Base-by-base conservation (phyloP, 164 flowering plant genomes). In the Vitis vinifera region DNA sequence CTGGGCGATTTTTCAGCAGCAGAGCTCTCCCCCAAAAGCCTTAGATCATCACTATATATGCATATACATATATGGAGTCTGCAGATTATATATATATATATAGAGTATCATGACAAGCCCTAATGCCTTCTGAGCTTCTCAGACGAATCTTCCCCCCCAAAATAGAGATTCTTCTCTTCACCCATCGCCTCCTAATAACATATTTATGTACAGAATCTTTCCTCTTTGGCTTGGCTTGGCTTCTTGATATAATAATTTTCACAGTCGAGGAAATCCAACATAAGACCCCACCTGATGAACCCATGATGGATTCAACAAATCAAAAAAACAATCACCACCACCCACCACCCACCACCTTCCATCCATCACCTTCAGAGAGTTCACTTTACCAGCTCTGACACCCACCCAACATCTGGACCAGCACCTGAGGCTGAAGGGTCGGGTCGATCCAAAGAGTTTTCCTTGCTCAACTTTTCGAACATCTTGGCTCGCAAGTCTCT, bases 361-460 rank as follows among this genome's bases (percentile, higher is more conserved):
- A 12, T 8, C 13, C 59, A 23, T 55, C 51, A 31, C 44, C 7
- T 37, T 37, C 44, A 37, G 44, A 7, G 23, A n/a, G 50, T 47
- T 88, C 80, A 90, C 81, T 77, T 73, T 48, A 90, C 77, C 48
- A 93, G 86, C 47, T 91, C 94, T 10, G 93, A 83, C 0, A 90
- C 86, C 97, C 97, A 93, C 3, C 82, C 91, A 10, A 93, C 80
- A 76, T 92, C 94, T 8, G 92, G 93, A 11, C 51, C 71, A 2
- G 51, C 15, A 31, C 31, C 11, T 0, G 57, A 37, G 17, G 67
- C 59, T 0, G 63, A 60, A 62, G 82, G 71, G 8, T 68, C 78
- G 1, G 30, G 73, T 52, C 78, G 78, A 8, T 62, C 76, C 69
- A 86, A 29, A 0, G 87, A 81, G 64, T 88, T 90, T 73, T 87